phyloP scores from a whole-genome alignment of 306 rosid species.

The Arachis hypogaea region DNA sequence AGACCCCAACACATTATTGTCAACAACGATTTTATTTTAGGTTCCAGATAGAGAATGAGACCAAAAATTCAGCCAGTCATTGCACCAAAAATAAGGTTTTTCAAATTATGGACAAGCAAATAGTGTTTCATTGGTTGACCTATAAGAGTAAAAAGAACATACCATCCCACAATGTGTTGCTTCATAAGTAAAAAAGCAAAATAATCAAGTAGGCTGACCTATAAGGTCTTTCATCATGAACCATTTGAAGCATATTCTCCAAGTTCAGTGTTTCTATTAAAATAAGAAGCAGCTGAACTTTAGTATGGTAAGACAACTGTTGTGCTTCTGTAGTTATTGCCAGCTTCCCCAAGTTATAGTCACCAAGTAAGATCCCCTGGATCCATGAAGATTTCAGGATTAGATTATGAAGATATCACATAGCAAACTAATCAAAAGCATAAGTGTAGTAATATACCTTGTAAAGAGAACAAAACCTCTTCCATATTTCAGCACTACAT shows the following conservation, averaged over 20 bases:
- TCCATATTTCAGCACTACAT: constrained; percentile 77
- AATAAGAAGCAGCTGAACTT: constrained; percentile 79
- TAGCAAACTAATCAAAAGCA: constrained; percentile 32
- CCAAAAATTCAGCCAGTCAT: constrained; percentile 16
- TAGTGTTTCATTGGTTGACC: constrained; percentile 19
- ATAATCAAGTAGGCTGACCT: constrained; percentile 56
- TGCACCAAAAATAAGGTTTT: constrained; percentile 30
- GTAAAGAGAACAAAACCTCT: constrained; percentile 61
- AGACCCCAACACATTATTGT: constrained; percentile 11
- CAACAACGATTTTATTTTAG: constrained; percentile 3
- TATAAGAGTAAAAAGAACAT: neutral
- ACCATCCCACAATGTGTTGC: constrained; percentile 19
- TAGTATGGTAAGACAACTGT: constrained; percentile 63
- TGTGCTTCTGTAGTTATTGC: constrained; percentile 70
- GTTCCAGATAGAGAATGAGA: constrained; percentile 29
- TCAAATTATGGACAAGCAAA: constrained; percentile 19
- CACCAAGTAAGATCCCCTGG: constrained; percentile 80
- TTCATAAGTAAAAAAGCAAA: constrained; percentile 26
- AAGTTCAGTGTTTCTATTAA: constrained; percentile 85
- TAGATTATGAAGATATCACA: constrained; percentile 26
- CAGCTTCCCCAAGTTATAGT: constrained; percentile 75
- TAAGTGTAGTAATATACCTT: constrained; percentile 58
- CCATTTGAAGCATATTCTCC: constrained; percentile 92
- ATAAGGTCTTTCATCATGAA: constrained; percentile 85
- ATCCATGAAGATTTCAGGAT: constrained; percentile 38